Base-by-base conservation (phyloP, 2,329 filamentous ascomycete species). In the Ceratocystis eucalypticola region DNA sequence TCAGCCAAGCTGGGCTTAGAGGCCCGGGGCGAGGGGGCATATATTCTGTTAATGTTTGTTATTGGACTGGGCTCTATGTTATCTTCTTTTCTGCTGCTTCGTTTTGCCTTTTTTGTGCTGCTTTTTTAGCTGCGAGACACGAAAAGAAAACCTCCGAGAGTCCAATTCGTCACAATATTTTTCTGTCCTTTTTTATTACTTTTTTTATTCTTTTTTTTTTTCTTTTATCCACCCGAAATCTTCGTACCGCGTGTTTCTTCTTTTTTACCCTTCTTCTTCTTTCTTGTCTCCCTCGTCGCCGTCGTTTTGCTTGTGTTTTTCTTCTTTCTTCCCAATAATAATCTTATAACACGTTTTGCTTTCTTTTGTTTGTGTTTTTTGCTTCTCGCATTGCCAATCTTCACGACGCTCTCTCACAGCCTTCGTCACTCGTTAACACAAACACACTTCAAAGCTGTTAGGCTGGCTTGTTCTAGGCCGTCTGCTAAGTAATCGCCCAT, bases 121-220 rank as follows among this genome's bases (percentile, higher is more conserved):
- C 3, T 10, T 30, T 64, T 64, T 53, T 53, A 20, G 48, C 20
- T 53, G 48, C 48, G 48, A 53, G 22, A 53, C 48, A 53, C 48
- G 48, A 53, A 53, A 41, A 53, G 48, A 62, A 46, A 62, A 45
- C 22, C 59, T 33, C 53, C 53, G 53, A 59, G 53, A 30, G 48
- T n/a, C 10, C 41, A 46, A 33, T 33, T 59, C 46, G 61, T 15
- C 44, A 63, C n/a, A 17, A 30, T 25, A 28, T 30, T 50, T 50
- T 48, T 63, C 61, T 50, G 61, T 20, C 44, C 44, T 30, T 63
- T 62, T 63, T 45, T 65, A 41, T 41, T 53, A 6, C 44, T n/a
- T 44, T 57, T 41, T 55, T 57, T 41, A 3, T 59, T 57, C 33
- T 65, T 57, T 53, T 15, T 15, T 12, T 45, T 45, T 3, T 59